Percentiles rank a stretch among this genome's conserved stretches.
Conservation (phyloP, 495 filamentous ascomycete species). For the Penicillium diatomitis region DNA sequence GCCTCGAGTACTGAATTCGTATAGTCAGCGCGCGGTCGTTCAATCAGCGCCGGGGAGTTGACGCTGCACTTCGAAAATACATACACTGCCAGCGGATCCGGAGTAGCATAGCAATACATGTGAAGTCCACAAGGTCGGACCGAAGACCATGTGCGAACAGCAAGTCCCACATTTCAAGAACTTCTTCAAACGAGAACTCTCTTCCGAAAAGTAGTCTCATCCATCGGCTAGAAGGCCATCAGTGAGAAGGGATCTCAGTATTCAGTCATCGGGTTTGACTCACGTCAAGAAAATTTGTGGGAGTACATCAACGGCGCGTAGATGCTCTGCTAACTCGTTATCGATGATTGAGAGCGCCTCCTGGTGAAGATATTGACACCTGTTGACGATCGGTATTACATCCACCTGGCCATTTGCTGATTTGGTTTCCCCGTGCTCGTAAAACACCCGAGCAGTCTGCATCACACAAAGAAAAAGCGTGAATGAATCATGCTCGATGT, state of each 20-base stretch:
- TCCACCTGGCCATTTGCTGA: conserved; percentile 33
- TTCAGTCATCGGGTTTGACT: conserved; percentile 1
- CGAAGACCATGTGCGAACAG: conserved; percentile 82
- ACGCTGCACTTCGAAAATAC: conserved; percentile 14
- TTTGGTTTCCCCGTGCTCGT: conserved; percentile 51
- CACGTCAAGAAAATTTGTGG: conserved; percentile 95
- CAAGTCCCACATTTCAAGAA: conserved; percentile 80
- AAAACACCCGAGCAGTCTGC: conserved; percentile 78
- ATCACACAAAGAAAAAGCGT: conserved; percentile 77
- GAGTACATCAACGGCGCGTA: conserved; percentile 79
- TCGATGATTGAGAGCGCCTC: conserved; percentile 68
- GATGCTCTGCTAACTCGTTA: conserved; percentile 69
- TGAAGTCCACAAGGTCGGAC: conserved; percentile 74
- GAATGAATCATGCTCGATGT: conserved; percentile 86
- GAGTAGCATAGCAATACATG: conserved; percentile 90
- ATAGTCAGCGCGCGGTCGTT: conserved; percentile 17
- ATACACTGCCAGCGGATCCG: conserved; percentile 84
- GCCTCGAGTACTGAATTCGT: conserved; percentile 58
- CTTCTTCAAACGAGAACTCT: conserved; percentile 82
- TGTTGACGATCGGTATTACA: conserved; percentile 72
- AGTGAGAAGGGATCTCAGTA: neutral
- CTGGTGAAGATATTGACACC: conserved; percentile 79
- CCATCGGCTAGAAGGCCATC: conserved; percentile 60
- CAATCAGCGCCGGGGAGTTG: neutral
- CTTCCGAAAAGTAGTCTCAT: conserved; percentile 86